Evolutionary conservation across 192 early-diverging fungal species (phyloP), one percentile per base, ranked within the genome.

Genomic region (Gaertneriomyces sp.): DNA sequence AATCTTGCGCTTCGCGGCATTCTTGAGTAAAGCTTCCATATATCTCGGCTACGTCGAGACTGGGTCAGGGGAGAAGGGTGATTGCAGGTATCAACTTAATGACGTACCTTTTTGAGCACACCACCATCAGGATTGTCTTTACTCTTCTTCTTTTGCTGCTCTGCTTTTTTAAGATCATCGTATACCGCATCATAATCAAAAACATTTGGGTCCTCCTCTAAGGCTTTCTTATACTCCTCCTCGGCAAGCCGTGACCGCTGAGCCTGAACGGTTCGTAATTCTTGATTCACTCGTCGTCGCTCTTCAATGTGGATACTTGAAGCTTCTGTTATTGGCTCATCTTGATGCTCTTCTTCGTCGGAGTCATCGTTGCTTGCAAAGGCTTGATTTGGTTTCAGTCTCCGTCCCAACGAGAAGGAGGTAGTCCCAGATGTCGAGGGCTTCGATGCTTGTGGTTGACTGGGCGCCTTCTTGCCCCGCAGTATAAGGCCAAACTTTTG

Each of bases 151-250:
- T 80, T 71, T 0, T 76, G 71, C 10, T 66, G 74, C 45, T 89
- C 87, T 1, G 62, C 77, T 16, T 74, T 75, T 59, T 91, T 91
- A 40, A 91, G 66, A 53, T 82, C 79, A 52, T 92, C 90, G 68
- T 89, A 92, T 1, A 85, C 85, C 8, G 74, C 87, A 64, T 92
- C 90, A 66, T 92, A 92, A 60, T 91, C 89, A 76, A 88, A 92
- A 3, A 88, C 78, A 49, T 69, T 84, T 9, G 89, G 70, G 64
- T 92, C 89, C 67, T 89, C 79, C 40, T 81, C 80, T 1, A 92
- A 66, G 7, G 90, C 89, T 63, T 81, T 73, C 52, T 78, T 67
- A n/a, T 87, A 84, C 42, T 69, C 70, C 54, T 84, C 76, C 62
- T 73, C 70, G 14, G 61, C 66, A 4, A 49, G 42, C 57, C 45